phyloP scores from a whole-genome alignment of 768 basidiomycete genomes.

The Strobilomyces dryophilus region DNA sequence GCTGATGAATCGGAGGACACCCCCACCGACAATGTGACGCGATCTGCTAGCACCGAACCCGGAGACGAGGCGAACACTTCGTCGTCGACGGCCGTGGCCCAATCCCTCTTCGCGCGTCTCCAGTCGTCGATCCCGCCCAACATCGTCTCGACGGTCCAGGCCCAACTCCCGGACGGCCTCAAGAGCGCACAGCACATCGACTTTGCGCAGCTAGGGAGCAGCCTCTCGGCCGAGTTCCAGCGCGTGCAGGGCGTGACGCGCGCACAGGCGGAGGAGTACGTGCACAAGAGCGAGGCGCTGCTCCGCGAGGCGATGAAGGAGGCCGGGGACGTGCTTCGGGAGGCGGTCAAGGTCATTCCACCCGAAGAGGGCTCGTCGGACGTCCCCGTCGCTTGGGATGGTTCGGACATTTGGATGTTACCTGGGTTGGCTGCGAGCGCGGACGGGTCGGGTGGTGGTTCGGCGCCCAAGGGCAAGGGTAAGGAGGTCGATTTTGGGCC shows the following conservation, averaged over 20 bases:
- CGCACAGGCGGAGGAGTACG: conserved; percentile 82
- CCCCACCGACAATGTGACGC: conserved; percentile 19
- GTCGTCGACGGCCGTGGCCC: conserved; percentile 25
- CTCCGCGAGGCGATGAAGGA: conserved; percentile 71
- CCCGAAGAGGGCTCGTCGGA: conserved; percentile 50
- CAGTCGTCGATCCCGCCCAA: conserved; percentile 74
- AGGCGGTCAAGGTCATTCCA: conserved; percentile 91
- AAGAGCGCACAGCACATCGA: conserved; percentile 63
- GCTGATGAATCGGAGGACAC: conserved; percentile 26
- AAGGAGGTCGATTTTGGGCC: conserved; percentile 27
- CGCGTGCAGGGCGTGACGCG: conserved; percentile 71
- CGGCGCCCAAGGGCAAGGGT: conserved; percentile 34
- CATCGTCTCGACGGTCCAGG: conserved; percentile 64
- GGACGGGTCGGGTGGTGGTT: conserved; percentile 12
- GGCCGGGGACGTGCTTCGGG: conserved; percentile 75
- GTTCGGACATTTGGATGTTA: conserved; percentile 81
- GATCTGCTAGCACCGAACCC: conserved; percentile 18
- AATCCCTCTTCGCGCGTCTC: conserved; percentile 61
- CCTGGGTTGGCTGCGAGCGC: conserved; percentile 32
- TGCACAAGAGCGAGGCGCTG: conserved; percentile 65
- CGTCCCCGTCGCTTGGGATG: conserved; percentile 66
- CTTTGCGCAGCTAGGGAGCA: conserved; percentile 60
- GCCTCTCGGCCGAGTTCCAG: conserved; percentile 61
- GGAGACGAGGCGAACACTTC: conserved; percentile 14
- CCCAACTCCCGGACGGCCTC: conserved; percentile 61